Percentiles rank a stretch among this genome's conserved stretches.
phyloP scores from a whole-genome alignment of 176 grass and related monocot species.

The Rhynchospora tenuis region DNA sequence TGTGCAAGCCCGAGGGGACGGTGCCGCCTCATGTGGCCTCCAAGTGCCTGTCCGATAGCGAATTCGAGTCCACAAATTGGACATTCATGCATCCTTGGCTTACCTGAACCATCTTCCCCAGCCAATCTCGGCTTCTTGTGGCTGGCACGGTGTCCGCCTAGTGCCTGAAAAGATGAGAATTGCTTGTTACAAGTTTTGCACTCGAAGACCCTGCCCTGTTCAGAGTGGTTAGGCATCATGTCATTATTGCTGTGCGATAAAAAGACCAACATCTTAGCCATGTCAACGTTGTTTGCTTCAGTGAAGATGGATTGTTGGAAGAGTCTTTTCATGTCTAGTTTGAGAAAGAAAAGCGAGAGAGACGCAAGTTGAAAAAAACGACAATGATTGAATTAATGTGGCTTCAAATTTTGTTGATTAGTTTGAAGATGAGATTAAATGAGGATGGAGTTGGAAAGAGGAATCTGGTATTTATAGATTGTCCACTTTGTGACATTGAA shows the following conservation, averaged over 20 bases:
- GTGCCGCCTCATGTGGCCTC: constrained; percentile 37
- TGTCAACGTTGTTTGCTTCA: constrained; percentile 19
- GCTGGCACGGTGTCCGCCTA: constrained; percentile 88
- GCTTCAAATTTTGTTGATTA: constrained; percentile 13
- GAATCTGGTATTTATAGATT: constrained; percentile 18
- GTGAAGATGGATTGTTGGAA: background rate
- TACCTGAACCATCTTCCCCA: constrained; percentile 18
- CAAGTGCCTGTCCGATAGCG: constrained; percentile 29
- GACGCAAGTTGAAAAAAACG: background rate
- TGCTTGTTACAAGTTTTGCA: constrained; percentile 89
- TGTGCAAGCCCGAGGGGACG: background rate
- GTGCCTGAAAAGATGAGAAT: constrained; percentile 90
- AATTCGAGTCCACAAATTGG: constrained; percentile 30
- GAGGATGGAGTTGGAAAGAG: background rate
- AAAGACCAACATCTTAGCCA: constrained; percentile 53
- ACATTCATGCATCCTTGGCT: constrained; percentile 32
- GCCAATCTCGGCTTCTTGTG: constrained; percentile 79
- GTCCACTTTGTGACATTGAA: background rate
- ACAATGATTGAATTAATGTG: constrained; percentile 9
- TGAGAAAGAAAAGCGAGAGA: background rate
- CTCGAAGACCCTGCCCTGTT: constrained; percentile 42
- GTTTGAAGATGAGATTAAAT: constrained; percentile 16
- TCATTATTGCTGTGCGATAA: constrained; percentile 36
- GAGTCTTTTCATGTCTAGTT: constrained; percentile 19
- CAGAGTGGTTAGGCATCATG: background rate